Evolutionary conservation across 2,329 filamentous ascomycete species (phyloP).

Genomic region (Colletotrichum cereale): DNA sequence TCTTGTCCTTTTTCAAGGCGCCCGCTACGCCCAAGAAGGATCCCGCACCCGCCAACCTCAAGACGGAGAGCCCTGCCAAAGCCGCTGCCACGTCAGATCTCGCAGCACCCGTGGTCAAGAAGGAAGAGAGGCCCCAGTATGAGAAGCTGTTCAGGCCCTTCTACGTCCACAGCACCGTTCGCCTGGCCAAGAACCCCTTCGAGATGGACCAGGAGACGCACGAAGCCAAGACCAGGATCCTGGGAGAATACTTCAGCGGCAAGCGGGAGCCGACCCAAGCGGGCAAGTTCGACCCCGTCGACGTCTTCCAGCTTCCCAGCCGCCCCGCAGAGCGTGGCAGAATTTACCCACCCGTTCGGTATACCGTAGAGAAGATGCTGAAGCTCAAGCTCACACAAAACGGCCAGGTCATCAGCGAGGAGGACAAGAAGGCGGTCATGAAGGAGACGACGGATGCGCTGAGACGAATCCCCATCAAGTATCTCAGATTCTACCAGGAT

Average conservation of each 20-base stretch:
- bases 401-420: slow-evolving; percentile 52
- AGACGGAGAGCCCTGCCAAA: slow-evolving; percentile 28
- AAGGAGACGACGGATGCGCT: slow-evolving; percentile 56
- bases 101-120: slow-evolving; percentile 40
- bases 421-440: slow-evolving; percentile 50
- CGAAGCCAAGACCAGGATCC: slow-evolving; percentile 61
- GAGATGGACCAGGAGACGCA: slow-evolving; percentile 69
- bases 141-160: slow-evolving; percentile 84
- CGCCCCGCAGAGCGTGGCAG: slow-evolving; percentile 59
- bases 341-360: slow-evolving; percentile 65
- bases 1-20: slow-evolving; percentile 57
- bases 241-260: slow-evolving; percentile 66
- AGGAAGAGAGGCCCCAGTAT: slow-evolving; percentile 64
- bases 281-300: slow-evolving; percentile 56
- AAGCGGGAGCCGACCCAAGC: slow-evolving; percentile 55
- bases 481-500: slow-evolving; percentile 72
- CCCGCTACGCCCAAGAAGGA: slow-evolving; percentile 56
- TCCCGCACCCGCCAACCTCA: neutral
- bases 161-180: slow-evolving; percentile 79
- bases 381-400: slow-evolving; percentile 61
- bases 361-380: slow-evolving; percentile 70
- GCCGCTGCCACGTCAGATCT: slow-evolving; percentile 10
- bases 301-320: slow-evolving; percentile 60
- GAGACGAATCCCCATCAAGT: slow-evolving; percentile 71
- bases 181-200: slow-evolving; percentile 72